These are phyloP conservation scores for Blastobotrys raffinosifermentans DNA, from an alignment of 1,139 yeast species.

Conservation along the genomic window DNA sequence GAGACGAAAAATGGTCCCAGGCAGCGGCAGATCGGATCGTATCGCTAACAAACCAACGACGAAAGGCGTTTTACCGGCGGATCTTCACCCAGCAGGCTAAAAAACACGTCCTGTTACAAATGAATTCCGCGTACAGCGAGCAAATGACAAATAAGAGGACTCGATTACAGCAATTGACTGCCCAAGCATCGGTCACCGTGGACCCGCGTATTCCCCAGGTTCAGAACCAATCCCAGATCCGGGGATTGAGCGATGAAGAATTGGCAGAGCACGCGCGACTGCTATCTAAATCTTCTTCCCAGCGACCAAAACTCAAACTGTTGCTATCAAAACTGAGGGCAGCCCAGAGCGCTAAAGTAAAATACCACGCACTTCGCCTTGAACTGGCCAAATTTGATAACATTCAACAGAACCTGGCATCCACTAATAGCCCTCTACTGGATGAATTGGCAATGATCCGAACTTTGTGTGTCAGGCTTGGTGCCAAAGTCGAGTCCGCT, in stretches of 20 bases:
- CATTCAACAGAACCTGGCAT: conserved; percentile 10
- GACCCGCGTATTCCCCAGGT: conserved; percentile 10
- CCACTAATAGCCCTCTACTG: conserved; percentile 11
- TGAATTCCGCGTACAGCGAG: conserved; percentile 13
- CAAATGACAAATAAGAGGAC: conserved; percentile 6
- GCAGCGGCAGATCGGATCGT: too few species aligned
- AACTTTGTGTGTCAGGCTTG: conserved; percentile 11
- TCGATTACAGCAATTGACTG: conserved; percentile 5
- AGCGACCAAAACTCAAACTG: not conserved
- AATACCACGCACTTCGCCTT: not conserved
- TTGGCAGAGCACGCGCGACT: not conserved
- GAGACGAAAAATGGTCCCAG: not conserved
- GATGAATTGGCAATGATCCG: conserved; percentile 13
- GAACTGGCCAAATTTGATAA: conserved; percentile 2
- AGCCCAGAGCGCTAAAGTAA: not conserved
- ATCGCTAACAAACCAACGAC: too few species aligned
- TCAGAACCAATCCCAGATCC: conserved; percentile 7
- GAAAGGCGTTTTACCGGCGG: conserved; percentile 13
- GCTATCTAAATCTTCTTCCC: not conserved
- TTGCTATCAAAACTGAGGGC: not conserved
- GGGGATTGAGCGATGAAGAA: conserved; percentile 4
- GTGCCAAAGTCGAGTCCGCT: conserved; percentile 7
- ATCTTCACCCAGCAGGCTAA: conserved; percentile 22
- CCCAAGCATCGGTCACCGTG: conserved; percentile 8
- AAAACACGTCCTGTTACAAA: conserved; percentile 16